phyloP scores from a whole-genome alignment of 192 early-diverging fungal genomes.

The Coemansia sp. region DNA sequence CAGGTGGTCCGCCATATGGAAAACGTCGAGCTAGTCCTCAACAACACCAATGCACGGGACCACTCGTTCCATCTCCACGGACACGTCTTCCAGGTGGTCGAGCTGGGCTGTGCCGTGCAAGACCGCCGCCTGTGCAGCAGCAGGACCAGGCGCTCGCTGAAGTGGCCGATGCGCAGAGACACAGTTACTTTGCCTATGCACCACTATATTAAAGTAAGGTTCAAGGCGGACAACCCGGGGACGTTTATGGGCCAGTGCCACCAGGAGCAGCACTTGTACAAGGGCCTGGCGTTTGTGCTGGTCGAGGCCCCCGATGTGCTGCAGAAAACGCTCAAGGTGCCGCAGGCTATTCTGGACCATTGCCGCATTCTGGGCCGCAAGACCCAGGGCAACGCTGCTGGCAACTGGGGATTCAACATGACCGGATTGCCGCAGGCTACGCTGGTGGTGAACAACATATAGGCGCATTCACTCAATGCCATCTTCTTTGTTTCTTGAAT shows the following conservation, averaged over 20 bases:
- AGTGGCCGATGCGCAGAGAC: slow-evolving; percentile 58
- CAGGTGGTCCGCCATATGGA: slow-evolving; percentile 59
- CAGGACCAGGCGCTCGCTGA: not conserved
- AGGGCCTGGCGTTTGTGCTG: slow-evolving; percentile 68
- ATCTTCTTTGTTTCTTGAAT: no score
- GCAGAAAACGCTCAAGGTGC: slow-evolving; percentile 53
- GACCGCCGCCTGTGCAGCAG: not conserved
- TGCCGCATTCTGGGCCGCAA: slow-evolving; percentile 59
- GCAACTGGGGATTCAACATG: slow-evolving; percentile 65
- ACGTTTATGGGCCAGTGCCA: slow-evolving; percentile 85
- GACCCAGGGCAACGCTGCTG: slow-evolving; percentile 68
- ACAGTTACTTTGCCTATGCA: slow-evolving; percentile 59
- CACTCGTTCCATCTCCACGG: slow-evolving; percentile 83
- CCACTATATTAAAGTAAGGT: slow-evolving; percentile 64
- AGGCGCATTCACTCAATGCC: no score
- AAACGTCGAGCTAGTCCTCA: slow-evolving; percentile 62
- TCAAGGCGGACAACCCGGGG: slow-evolving; percentile 76
- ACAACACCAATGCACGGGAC: slow-evolving; percentile 62
- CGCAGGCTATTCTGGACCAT: slow-evolving; percentile 54
- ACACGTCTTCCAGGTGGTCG: slow-evolving; percentile 73
- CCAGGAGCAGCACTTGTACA: slow-evolving; percentile 52
- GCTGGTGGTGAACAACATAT: no score
- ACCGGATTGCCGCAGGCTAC: slow-evolving; percentile 39
- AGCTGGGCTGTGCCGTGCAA: slow-evolving; percentile 38
- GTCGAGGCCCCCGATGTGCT: slow-evolving; percentile 65